Conservation (phyloP, 768 basidiomycete species). For the Tylopilus sp. region DNA sequence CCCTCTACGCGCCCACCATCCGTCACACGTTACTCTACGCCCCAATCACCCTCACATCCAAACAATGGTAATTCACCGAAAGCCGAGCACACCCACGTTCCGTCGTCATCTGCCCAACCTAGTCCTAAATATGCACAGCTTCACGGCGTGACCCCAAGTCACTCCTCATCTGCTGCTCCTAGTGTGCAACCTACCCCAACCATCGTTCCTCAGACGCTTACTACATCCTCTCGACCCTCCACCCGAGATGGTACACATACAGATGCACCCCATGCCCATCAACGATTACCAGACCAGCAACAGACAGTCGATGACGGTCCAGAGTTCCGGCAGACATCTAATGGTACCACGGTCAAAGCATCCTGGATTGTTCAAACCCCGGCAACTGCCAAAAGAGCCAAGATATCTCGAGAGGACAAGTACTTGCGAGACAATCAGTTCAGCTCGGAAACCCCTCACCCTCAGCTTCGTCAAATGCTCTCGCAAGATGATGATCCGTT, state of each 20-base stretch:
- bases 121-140: constrained; percentile 23
- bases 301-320: constrained; percentile 2
- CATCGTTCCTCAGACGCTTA: constrained; percentile 15
- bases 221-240: constrained; percentile 26
- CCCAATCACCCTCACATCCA: constrained; percentile 20
- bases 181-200: constrained; percentile 23
- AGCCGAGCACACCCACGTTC: constrained; percentile 8
- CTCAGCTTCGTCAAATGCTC: constrained; percentile 32
- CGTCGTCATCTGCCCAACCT: constrained; percentile 19
- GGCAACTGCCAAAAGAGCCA: constrained; percentile 16
- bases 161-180: constrained; percentile 15
- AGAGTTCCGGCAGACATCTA: constrained; percentile 17
- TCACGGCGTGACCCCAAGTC: constrained; percentile 10
- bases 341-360: constrained; percentile 23
- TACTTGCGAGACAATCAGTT: constrained; percentile 22
- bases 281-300: constrained; percentile 16
- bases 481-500: constrained; percentile 26
- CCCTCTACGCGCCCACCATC: constrained; percentile 26
- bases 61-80: constrained; percentile 14
- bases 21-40: constrained; percentile 12
- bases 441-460: constrained; percentile 21
- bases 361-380: constrained; percentile 34
- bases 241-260: constrained; percentile 21
- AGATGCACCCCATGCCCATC: constrained; percentile 3
- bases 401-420: constrained; percentile 28